A percentile compares a stretch with the other conserved stretches of the same genome.
These are phyloP conservation scores for Pyrus bretschneideri DNA, from an alignment of 306 rosid species.

Conservation along the genomic window DNA sequence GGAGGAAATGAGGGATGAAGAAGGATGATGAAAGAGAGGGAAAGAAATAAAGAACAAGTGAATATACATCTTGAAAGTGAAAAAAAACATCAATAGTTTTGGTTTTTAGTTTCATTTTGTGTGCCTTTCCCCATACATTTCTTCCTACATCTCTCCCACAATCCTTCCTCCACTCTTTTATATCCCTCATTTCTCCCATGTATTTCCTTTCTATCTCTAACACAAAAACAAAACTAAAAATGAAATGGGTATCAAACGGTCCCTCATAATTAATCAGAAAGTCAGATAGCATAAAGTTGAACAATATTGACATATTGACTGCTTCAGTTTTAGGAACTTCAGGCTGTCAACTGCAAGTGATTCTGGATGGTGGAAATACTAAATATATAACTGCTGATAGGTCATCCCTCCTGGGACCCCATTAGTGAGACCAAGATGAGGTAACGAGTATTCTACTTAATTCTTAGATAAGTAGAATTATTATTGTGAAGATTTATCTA, in stretches of 20 bases:
- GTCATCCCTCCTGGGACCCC: neutral
- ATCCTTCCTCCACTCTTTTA: neutral
- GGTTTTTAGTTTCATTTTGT: neutral
- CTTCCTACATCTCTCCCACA: neutral
- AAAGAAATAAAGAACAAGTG: neutral
- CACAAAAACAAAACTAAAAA: neutral
- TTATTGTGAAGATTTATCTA: neutral
- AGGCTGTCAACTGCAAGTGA: neutral
- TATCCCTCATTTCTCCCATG: neutral
- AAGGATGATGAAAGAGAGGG: neutral
- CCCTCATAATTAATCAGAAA: neutral
- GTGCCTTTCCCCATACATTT: neutral
- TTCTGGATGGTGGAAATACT: neutral
- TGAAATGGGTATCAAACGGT: neutral
- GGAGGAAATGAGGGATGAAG: neutral
- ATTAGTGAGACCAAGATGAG: neutral
- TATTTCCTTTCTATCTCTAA: neutral
- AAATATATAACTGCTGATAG: neutral
- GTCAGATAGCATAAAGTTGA: neutral
- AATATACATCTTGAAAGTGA: neutral
- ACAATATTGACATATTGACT: neutral
- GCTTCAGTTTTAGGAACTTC: neutral
- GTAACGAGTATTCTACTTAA: neutral
- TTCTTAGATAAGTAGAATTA: neutral
- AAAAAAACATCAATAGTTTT: neutral